Evolutionary conservation across 495 filamentous ascomycete species (phyloP), one percentile per base, ranked within the genome.

Genomic region (Ascobolus immersus): DNA sequence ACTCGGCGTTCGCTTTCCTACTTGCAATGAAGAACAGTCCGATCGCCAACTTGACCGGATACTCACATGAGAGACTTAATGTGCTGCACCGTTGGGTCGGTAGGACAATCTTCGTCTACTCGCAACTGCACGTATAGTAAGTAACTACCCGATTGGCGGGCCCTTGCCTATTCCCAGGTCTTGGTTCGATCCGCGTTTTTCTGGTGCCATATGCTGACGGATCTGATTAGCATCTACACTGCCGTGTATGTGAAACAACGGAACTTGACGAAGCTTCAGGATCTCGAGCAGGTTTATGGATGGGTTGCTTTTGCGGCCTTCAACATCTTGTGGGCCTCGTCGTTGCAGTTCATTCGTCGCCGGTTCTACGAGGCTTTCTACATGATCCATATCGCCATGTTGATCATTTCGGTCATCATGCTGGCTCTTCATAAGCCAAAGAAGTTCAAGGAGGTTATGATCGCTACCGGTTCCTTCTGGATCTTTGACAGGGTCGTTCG

Each of bases 51-150:
- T 39, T 72, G 17, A 64, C 60, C 7, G 59, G 60, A 12, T 61
- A 62, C 29, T 69, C 66, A 6, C 70, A 72, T 42, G 67, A 72
- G 36, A 51, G 61, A 13, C 56, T 72, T 21, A 70, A 69, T 37
- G 55, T 56, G 20, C 57, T 72, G 13, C 67, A 72, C 44, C 61
- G 60, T 34, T 56, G 60, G 28, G 60, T 57, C 21, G 67, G 67
- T 17, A 67, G 66, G 38, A 60, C 58, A 7, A 65, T 43, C 4
- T 44, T 39, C 35, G 42, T 44, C 29, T 44, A 39, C 26, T 43
- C 42, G 14, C 39, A 40, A 20, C 17, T 44, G 5, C 42, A 44
- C 12, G 20, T 43, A 11, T 39, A 35, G 42, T 44, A 39, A 28
- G 40, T 27, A 25, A 7, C 22, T 25, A 25, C 7, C 22, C 7